Base-by-base conservation (phyloP, 1,284 basidiomycete genomes). In the Omphalotus olearius region DNA sequence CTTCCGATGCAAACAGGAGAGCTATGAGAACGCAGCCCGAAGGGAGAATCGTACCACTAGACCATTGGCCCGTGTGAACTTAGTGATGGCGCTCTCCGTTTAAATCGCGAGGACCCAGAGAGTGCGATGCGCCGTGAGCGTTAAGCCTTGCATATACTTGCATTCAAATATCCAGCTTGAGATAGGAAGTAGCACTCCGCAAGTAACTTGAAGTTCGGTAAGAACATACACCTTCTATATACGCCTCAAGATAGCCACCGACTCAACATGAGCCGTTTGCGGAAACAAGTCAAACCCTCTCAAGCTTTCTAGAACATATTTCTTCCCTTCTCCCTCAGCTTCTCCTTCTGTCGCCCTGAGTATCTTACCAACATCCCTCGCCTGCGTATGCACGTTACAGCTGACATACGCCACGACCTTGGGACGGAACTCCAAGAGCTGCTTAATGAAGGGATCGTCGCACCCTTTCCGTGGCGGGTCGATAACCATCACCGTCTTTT, bases 381-480 rank as follows among this genome's bases (percentile, higher is more conserved):
- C 89, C 69, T 93, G 90, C 10, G 88, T 90, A 59, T 91, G 88
- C 47, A 92, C 95, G 66, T 98, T 98, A 68, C 96, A 98, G 62
- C 88, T 91, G 54, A 97, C 91, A 66, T 97, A 97, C 50, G 95
- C 88, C 51, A 96, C 79, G 9, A 80, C 83, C 49, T 72, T 70
- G 1, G 86, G 80, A 25, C 82, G 70, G 65, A 96, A 94, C 4
- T 65, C 66, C 45, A 94, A 65, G 41, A 96, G 69, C 70, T 97
- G 93, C 30, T 79, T 69, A 41, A 97, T 73, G 68, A 96, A 97
- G 2, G 76, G 75, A 46, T 82, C 79, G 66, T 95, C 92, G 62
- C 90, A 94, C 13, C 93, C 94, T 68, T 95, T 96, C 54, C 93
- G 76, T 11, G 94, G 94, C 1, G 93, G 93, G 68, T 96, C 90